A percentile compares a stretch with the other conserved stretches of the same genome.
phyloP scores from a whole-genome alignment of 176 grass and related monocot species.

The Triticum urartu region DNA sequence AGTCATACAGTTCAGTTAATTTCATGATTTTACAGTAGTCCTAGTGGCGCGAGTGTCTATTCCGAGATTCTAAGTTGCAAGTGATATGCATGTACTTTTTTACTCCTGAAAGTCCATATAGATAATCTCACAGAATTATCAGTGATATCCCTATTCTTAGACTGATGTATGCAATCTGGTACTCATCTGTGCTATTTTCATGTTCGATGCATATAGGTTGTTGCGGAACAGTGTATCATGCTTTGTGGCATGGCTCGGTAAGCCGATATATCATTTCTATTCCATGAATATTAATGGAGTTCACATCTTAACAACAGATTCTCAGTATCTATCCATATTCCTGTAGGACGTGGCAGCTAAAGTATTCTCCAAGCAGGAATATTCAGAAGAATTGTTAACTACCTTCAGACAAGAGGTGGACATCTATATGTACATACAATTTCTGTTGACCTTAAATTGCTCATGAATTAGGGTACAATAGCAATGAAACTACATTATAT shows the following conservation, averaged over 20 bases:
- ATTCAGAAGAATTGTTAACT: conserved; percentile 80
- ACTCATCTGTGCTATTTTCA: conserved; percentile 8
- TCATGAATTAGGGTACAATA: background rate
- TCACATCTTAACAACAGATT: background rate
- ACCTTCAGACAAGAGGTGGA: conserved; percentile 94
- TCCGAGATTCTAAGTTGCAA: background rate
- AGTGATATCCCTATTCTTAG: background rate
- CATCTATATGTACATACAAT: conserved; percentile 3
- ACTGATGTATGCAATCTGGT: background rate
- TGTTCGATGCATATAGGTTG: conserved; percentile 53
- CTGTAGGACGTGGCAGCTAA: conserved; percentile 92
- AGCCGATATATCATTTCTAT: conserved; percentile 61
- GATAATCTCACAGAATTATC: background rate
- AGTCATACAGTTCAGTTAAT: conserved; percentile 2
- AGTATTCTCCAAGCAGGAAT: conserved; percentile 89
- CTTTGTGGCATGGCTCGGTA: conserved; percentile 93
- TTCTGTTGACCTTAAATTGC: background rate
- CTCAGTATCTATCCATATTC: background rate
- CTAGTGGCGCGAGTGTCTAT: background rate
- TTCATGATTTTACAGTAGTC: conserved; percentile 15
- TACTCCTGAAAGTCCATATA: background rate
- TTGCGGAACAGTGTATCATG: conserved; percentile 93
- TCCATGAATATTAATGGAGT: conserved; percentile 24
- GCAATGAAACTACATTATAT: background rate
- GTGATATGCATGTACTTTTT: background rate